Evolutionary conservation across 176 grass and related monocot species (phyloP), one percentile per base, ranked within the genome.

Genomic region (Oryza australiensis): DNA sequence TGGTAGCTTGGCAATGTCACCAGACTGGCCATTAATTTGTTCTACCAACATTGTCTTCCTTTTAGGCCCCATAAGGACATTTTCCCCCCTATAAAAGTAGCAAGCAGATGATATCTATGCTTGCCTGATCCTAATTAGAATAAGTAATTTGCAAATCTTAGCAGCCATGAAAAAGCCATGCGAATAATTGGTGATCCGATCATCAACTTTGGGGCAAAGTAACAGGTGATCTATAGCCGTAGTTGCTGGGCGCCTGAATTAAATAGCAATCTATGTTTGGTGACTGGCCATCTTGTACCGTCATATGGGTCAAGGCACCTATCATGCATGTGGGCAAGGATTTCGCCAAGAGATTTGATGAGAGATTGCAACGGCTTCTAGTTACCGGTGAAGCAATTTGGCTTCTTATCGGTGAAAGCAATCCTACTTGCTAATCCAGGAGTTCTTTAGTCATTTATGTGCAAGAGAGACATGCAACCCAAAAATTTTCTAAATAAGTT

Each of bases 1-100:
- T 49, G 78, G 75, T 74, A 23, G 74, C 34, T 73, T 79, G 69
- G n/a, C 75, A 30, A 13, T 84, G 60, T 68, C 75, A 84, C 45
- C 57, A 66, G 65, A 42, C 66, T 14, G 42, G 86, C 68, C 45
- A 68, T 22, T 55, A 55, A 55, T 55, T 9, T 26, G 3, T 33
- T 34, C 5, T 48, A 38, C 49, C 38, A 45, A 74, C 66, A 41
- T 30, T 29, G 49, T 66, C 24, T 33, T 24, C 7, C 26, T 78
- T 74, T 26, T 12, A 26, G 35, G 8, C 62, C 49, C 14, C 30
- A 34, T 43, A 18, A 18, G 34, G 26, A 38, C 34, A 42, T 43
- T 62, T 29, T 11, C 9, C 9, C 9, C 38, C 18, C 26, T 77
- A 40, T 15, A 2, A 43, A 34, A 45, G 18, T 32, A 49, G 37